Conservation (phyloP, 495 filamentous ascomycete genomes). For the Xylaria acuta region DNA sequence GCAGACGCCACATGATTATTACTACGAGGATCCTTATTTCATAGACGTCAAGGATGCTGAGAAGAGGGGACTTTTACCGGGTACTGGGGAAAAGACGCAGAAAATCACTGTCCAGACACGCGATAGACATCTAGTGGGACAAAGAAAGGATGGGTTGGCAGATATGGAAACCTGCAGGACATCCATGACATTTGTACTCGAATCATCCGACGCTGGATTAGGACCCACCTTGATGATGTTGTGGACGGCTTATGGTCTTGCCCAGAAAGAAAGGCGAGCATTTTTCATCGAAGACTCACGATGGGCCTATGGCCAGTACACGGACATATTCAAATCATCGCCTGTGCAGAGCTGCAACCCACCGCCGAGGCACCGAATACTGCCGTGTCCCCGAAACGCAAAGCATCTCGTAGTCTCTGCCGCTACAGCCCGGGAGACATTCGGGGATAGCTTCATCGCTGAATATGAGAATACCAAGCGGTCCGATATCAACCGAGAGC, state of each 20-base stretch:
- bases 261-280: conserved; percentile 67
- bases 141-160: conserved; percentile 41
- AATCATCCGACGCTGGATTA: conserved; percentile 69
- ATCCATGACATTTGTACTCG: conserved; percentile 73
- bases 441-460: conserved; percentile 62
- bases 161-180: conserved; percentile 63
- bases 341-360: conserved; percentile 62
- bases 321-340: conserved; percentile 67
- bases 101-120: conserved; percentile 35
- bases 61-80: conserved; percentile 60
- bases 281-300: conserved; percentile 80
- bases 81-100: conserved; percentile 37
- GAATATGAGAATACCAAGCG: conserved; percentile 55
- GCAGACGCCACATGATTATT: conserved; percentile 57
- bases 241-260: conserved; percentile 79
- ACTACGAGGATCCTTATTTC: conserved; percentile 65
- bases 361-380: conserved; percentile 65
- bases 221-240: conserved; percentile 72
- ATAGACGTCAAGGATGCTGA: conserved; percentile 71
- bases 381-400: conserved; percentile 74
- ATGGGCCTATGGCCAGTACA: conserved; percentile 78
- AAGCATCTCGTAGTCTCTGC: conserved; percentile 72
- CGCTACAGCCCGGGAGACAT: conserved; percentile 61
- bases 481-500: conserved; percentile 55
- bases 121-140: conserved; percentile 44